Evolutionary conservation across 495 filamentous ascomycete genomes (phyloP), one percentile per base, ranked within the genome.

Genomic region (Hypoxylon rickii): DNA sequence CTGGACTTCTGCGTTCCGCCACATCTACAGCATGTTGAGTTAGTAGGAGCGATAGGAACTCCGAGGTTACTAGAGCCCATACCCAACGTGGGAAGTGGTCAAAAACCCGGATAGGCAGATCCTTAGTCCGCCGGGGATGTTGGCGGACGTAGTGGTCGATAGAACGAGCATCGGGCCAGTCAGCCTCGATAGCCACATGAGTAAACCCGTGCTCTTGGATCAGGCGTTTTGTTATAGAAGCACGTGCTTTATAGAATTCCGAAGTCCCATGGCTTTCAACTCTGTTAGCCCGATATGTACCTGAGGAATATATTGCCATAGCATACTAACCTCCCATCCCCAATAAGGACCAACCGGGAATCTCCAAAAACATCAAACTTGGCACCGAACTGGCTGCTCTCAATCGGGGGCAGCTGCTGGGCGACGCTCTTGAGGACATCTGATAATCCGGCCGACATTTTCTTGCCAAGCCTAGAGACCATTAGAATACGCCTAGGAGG

Each of bases 141-240:
- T 57, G 54, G 21, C 54, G 45, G 13, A 79, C 77, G 36, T 80
- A 81, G 20, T 74, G 68, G 43, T 82, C 79, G 44, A 82, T 70
- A 2, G 70, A 67, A 26, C 78, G 74, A 10, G 77, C 76, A 43
- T 82, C 79, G 0, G 79, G 79, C 79, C 79, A 82, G 65, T 82
- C 79, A 7, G 75, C 73, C 63, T 82, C 79, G 10, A 82, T 65
- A 15, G 76, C 77, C 7, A 81, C 68, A 41, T 77, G 75, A 7
- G 69, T 80, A 57, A 73, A 80, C 15, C 77, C 79, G 49, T 82
- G 79, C 20, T 71, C 38, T 8, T 72, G 51, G 42, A 82, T 73
- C 7, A 81, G 54, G 12, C 72, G 75, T 51, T 80, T 79, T 2
- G 79, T 82, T 17, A 57, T 57, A 8, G 54, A 45, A 16, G 54